Base-by-base conservation (phyloP, 2,329 filamentous ascomycete species). In the Penicillium rolfsii region DNA sequence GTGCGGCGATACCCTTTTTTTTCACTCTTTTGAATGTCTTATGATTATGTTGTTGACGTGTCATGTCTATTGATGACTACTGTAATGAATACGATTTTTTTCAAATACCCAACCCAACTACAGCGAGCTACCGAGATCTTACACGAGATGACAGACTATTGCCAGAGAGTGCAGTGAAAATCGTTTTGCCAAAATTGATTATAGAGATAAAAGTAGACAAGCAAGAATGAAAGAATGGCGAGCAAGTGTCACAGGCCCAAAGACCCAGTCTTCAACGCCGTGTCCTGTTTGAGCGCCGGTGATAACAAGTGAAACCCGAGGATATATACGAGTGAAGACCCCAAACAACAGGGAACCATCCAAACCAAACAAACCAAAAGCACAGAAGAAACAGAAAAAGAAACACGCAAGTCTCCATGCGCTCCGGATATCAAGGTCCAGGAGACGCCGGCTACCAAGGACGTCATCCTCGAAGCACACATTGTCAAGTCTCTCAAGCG, bases 1-100 rank as follows among this genome's bases (percentile, higher is more conserved):
- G 35, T 61, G 49, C 43, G 62, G 55, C 56, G 65, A 69, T 69
- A 69, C 67, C 67, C 66, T 64, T 48, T 49, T 33, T 62, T 38
- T 52, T 14, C 48, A n/a, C 50, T 38, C 41, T 33, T 19, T 40
- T 40, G n/a, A 19, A 40, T 30, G 52, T 41, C 26, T 41, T 41
- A 41, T 33, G 11, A 38, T 52, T 30, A 28, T 36, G 28, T 49
- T 48, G 19, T 40, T 24, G 24, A 52, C 53, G 22, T 46, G 36
- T 58, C 26, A 48, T 53, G 36, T 53, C 33, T 52, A 36, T 14
- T 12, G 40, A 46, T 43, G 33, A n/a, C 43, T 6, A 46, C 33
- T 57, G 43, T 49, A 12, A 52, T 26, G 33, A 52, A 52, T 16
- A 1, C 38, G 12, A 52, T 50, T n/a, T 22, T 22, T 50, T 50